phyloP scores from a whole-genome alignment of 129 eudicot species.

The Centrapalus pauciflorus region DNA sequence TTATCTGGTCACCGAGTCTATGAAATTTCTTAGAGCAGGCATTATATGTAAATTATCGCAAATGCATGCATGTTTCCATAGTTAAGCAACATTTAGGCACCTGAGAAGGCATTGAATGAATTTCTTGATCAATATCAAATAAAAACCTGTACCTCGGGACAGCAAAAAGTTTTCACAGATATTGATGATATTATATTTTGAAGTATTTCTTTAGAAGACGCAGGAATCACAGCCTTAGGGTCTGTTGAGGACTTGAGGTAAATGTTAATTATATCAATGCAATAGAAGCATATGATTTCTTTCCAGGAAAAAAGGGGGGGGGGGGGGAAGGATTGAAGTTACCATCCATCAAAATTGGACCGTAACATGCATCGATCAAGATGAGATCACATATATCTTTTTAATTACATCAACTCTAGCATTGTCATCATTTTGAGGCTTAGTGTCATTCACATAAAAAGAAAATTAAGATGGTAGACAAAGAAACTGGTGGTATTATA shows the following conservation, averaged over 20 bases:
- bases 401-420: too few species aligned
- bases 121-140: background rate
- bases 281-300: conserved; percentile 11
- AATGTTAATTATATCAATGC: conserved; percentile 5
- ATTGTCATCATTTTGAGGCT: too few species aligned
- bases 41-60: background rate
- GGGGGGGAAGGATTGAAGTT: background rate
- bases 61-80: background rate
- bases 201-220: background rate
- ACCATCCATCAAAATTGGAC: too few species aligned
- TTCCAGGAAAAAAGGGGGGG: too few species aligned
- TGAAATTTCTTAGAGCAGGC: background rate
- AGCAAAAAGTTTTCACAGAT: background rate
- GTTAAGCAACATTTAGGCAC: background rate
- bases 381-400: too few species aligned
- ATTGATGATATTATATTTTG: background rate
- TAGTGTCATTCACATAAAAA: too few species aligned
- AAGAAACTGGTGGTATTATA: too few species aligned
- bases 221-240: background rate
- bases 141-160: background rate
- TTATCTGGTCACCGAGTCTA: background rate
- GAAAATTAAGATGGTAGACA: too few species aligned
- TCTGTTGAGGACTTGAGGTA: background rate
- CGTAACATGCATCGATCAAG: too few species aligned
- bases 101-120: background rate